Base-by-base conservation (phyloP, 2,329 filamentous ascomycete species). In the Trichoderma atrobrunneum region DNA sequence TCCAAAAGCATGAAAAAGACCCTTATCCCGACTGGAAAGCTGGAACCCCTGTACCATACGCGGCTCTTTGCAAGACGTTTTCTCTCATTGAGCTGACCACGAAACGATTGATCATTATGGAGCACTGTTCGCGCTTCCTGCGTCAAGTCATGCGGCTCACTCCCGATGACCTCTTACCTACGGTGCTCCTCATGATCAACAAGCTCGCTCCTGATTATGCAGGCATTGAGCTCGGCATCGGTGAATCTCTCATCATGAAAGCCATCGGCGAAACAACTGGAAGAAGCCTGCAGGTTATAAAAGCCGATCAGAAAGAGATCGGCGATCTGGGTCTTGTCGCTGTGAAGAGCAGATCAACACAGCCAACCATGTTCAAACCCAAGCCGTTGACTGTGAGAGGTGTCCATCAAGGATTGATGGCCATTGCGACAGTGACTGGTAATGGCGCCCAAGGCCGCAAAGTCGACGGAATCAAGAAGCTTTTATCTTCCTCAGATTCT, bases 221-320 rank as follows among this genome's bases (percentile, higher is more conserved):
- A 57, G 96, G 96, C 24, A 95, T 99, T 74, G 96, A 99, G 82
- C 87, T 99, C 34, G 96, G 96, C n/a, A 99, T 99, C 77, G 96
- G 96, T 71, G 96, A 99, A 82, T 98, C 95, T 0, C 83, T 99
- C 32, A 98, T 99, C 78, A 98, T 98, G 95, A 99, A 98, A 81
- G 93, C 96, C 6, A 97, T 99, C 78, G 95, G 95, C 12, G 95
- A 98, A 83, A 92, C 91, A 34, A 99, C 96, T 0, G 96, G 96
- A 11, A 91, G 96, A 73, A 97, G 91, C 78, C 83, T 98, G 61
- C 88, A 91, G 48, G 91, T 97, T 67, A 97, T 99, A 85, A 98
- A 98, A 83, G 90, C 92, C 63, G 95, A 98, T 77, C 96, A 99
- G 79, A 94, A 96, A 78, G 94, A 98, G 77, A 97, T 98, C 81